Percentiles rank a stretch among this genome's conserved stretches.
phyloP scores from a whole-genome alignment of 108 stramenopile genomes.

The Chaetoceros tenuissimus region DNA sequence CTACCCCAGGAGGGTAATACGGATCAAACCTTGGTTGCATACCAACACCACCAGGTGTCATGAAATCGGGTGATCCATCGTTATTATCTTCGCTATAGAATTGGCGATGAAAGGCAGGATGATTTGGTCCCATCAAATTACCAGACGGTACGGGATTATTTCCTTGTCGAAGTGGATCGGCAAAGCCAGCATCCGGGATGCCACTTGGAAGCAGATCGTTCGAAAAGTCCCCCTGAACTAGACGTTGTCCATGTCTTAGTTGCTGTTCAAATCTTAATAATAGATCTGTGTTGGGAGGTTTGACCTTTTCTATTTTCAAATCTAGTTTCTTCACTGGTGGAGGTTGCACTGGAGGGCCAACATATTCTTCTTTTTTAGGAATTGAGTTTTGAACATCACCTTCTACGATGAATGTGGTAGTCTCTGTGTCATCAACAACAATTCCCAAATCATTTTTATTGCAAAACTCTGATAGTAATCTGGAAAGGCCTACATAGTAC shows the following conservation, averaged over 20 bases:
- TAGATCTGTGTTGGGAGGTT: neutral
- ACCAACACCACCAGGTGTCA: constrained; percentile 31
- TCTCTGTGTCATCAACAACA: constrained; percentile 5
- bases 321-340: neutral
- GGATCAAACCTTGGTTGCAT: constrained; percentile 82
- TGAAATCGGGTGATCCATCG: constrained; percentile 15
- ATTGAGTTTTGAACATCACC: neutral
- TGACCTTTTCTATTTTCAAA: neutral
- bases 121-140: constrained; percentile 76
- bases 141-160: constrained; percentile 17
- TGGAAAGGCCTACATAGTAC: constrained; percentile 52
- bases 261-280: neutral
- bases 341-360: neutral
- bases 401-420: neutral
- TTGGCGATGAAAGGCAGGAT: constrained; percentile 56
- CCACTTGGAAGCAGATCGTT: constrained; percentile 66
- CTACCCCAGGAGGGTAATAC: constrained; percentile 48
- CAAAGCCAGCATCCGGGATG: constrained; percentile 20
- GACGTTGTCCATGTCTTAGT: neutral
- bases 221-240: constrained; percentile 45
- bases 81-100: constrained; percentile 9
- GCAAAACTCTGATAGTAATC: constrained; percentile 38
- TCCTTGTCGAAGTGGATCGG: neutral
- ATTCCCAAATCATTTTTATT: constrained; percentile 44
- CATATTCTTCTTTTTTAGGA: too few relatives aligned